Evolutionary conservation across 306 rosid genomes (phyloP).

Genomic region (Medicago truncatula): MtrunA17r5.0-ANR NC_053047.1:3797501-3798000

Average conservation of each 20-base stretch:
- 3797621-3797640: conserved; percentile 57
- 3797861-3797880: not conserved
- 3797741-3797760: not conserved
- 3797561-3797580: conserved; percentile 38
- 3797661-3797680: conserved; percentile 47
- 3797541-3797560: conserved; percentile 29
- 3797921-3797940: too few species aligned
- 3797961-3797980: too few species aligned
- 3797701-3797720: not conserved
- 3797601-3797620: conserved; percentile 26
- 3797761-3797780: not conserved
- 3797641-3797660: conserved; percentile 60
- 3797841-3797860: too few species aligned
- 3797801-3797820: not conserved
- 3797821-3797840: too few species aligned
- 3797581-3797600: conserved; percentile 20
- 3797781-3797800: not conserved
- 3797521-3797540: conserved; percentile 23
- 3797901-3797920: too few species aligned
- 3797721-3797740: too few species aligned
- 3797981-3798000: too few species aligned
- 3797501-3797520: not conserved
- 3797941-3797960: too few species aligned
- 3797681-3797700: not conserved
- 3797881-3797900: too few species aligned